Base-by-base conservation (phyloP, 139 green algal genomes). In the Coelastrella sp. region DNA sequence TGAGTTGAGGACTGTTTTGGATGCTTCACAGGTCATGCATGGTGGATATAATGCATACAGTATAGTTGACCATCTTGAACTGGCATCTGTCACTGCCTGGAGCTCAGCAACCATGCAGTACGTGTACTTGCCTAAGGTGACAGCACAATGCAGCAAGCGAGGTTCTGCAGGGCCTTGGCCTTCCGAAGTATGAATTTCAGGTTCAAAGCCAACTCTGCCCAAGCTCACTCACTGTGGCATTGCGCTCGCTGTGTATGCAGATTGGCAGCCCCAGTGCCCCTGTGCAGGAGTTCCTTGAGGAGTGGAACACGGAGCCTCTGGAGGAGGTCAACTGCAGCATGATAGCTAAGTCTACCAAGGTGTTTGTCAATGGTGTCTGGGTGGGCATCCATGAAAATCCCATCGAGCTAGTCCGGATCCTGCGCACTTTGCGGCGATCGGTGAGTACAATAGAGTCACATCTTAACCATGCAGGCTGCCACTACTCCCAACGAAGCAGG, bases 361-460 rank as follows among this genome's bases (percentile, higher is more conserved):
- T 98, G 34, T 98, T 99, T 85, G 87, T 99, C 25, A 99, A 99
- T 80, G 96, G 96, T 53, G 81, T 87, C 67, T 99, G 97, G 97
- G 89, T 99, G 35, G 95, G 95, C 62, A 92, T 97, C 45, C 92
- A 96, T 78, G 89, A 94, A 41, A 89, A 96, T 63, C 93, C 95
- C 19, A 84, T 92, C 27, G 79, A 83, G 37, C 93, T 98, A 50
- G 94, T 98, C 69, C 76, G 81, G 13, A 96, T 91, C 74, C 90
- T 98, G 89, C 86, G 95, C 41, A 68, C 88, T 17, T 91, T 98
- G 91, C 88, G 95, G 13, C 89, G 95, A 2, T 87, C 88, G 80
- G 75, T 82, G 35, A 91, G 69, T 85, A 87, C 7, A 85, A 93
- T 74, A 87, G 94, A 11, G 88, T 66, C 1, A 66, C 57, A n/a